These are phyloP conservation scores for Penicillium samsonianum DNA, from an alignment of 495 filamentous ascomycete genomes.

Conservation along the genomic window DNA sequence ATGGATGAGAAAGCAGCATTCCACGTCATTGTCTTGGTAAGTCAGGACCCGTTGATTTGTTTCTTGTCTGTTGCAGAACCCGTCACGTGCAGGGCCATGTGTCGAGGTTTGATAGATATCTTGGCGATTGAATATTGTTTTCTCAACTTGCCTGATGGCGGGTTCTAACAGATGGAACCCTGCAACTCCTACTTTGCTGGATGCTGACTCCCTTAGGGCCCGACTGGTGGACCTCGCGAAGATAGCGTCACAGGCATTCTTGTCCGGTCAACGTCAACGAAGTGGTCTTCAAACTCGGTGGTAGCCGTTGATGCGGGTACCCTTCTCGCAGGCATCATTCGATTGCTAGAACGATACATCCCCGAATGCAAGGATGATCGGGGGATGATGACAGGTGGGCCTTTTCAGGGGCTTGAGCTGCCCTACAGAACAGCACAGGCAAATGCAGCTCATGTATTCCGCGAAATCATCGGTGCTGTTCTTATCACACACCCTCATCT, in stretches of 20 bases:
- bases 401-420: constrained; percentile 75
- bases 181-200: not conserved
- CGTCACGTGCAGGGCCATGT: constrained; percentile 13
- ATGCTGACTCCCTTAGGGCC: constrained; percentile 64
- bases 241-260: constrained; percentile 86
- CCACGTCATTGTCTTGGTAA: constrained; percentile 80
- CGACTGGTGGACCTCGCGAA: constrained; percentile 87
- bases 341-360: constrained; percentile 62
- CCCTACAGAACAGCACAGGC: constrained; percentile 60
- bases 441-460: constrained; percentile 78
- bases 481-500: constrained; percentile 94
- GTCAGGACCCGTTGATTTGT: constrained; percentile 31
- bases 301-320: constrained; percentile 91
- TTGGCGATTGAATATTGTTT: not conserved
- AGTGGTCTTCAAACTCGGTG: constrained; percentile 77
- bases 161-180: constrained; percentile 26
- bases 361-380: constrained; percentile 31
- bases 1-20: constrained; percentile 51
- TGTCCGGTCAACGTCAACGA: constrained; percentile 73
- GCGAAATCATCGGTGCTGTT: constrained; percentile 78
- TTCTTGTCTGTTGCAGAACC: constrained; percentile 5
- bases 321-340: constrained; percentile 79
- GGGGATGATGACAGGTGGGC: constrained; percentile 46
- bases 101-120: constrained; percentile 6
- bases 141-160: constrained; percentile 9